Evolutionary conservation across 1,139 yeast species (phyloP).

Genomic region (Taphrina sp.): DNA sequence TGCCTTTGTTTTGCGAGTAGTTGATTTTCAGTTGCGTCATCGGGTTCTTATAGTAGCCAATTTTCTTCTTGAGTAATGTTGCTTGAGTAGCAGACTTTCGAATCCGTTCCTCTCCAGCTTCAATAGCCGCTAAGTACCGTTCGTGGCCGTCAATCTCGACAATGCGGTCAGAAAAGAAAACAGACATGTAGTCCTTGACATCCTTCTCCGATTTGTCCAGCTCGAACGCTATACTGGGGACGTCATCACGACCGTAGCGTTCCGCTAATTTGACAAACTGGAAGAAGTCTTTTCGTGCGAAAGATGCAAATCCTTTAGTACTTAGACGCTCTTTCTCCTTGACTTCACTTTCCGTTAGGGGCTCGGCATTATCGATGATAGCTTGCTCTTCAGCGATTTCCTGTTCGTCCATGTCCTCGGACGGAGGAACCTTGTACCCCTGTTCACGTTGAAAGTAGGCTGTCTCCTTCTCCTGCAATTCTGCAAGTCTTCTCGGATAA

Average conservation of each 20-base stretch:
- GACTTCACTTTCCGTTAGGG: conserved; percentile 74
- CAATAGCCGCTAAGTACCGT: conserved; percentile 79
- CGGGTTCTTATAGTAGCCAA: conserved; percentile 65
- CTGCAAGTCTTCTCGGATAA: conserved; percentile 64
- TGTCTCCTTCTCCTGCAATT: conserved; percentile 73
- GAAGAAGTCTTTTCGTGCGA: conserved; percentile 88
- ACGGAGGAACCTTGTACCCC: conserved; percentile 65
- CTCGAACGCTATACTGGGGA: conserved; percentile 60
- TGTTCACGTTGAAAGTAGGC: conserved; percentile 69
- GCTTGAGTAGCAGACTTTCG: conserved; percentile 66
- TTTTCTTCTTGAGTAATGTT: conserved; percentile 60
- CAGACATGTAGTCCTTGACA: conserved; percentile 62
- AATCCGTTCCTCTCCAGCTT: conserved; percentile 78
- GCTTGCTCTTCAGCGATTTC: conserved; percentile 58
- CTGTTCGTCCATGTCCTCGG: conserved; percentile 44
- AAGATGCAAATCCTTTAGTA: conserved; percentile 65
- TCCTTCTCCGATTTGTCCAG: conserved; percentile 68
- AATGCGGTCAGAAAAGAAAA: conserved; percentile 68
- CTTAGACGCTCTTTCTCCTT: conserved; percentile 60
- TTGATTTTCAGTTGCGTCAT: conserved; percentile 70
- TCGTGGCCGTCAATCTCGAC: conserved; percentile 79
- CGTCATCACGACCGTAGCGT: conserved; percentile 68
- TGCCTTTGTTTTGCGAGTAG: conserved; percentile 79
- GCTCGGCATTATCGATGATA: conserved; percentile 65
- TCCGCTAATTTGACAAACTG: conserved; percentile 80